Base-by-base conservation (phyloP, 495 filamentous ascomycete species). In the Penicillium malachiteum region DNA sequence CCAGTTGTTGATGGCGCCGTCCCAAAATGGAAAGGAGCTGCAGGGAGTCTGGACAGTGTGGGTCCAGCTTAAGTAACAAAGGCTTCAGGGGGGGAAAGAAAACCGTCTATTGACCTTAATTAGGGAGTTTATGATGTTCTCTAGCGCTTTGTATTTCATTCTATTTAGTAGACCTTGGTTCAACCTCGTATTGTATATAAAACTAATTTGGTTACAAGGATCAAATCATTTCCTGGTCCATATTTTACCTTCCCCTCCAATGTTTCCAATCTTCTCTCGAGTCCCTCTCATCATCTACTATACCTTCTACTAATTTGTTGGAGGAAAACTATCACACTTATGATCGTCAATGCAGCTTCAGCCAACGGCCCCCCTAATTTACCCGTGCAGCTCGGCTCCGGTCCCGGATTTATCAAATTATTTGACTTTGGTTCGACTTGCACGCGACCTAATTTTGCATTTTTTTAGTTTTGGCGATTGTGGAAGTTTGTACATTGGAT, bases 21-120 rank as follows among this genome's bases (percentile, higher is more conserved):
- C 58, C 57, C 56, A 60, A 68, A 59, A 49, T 48, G 71, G 70
- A 64, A 74, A 70, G 59, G 72, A 76, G 67, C 70, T 73, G 71
- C 72, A 73, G 74, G 71, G 64, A 71, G 71, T 58, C 68, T 65
- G 67, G 69, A 58, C 59, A 41, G 42, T 48, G 61, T 59, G 60
- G 57, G 40, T 40, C 41, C 52, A 50, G 43, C 11, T 58, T 62
- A 56, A 32, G 43, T 60, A 60, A 56, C 12, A 7, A 7, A 12
- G 14, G 37, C 45, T 44, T 52, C 50, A 52, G 50, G 50, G 50
- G 50, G 32, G n/a, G n/a, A n/a, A 4, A n/a, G 33, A 48, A 34
- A 48, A n/a, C 12, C 8, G 11, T 14, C 16, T 26, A 26, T 26
- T 26, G 42, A 44, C 21, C 5, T 18, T 44, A 10, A 30, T 11